Base-by-base conservation (phyloP, 352 stramenopile species). In the Globisporangium camurandrum region DNA sequence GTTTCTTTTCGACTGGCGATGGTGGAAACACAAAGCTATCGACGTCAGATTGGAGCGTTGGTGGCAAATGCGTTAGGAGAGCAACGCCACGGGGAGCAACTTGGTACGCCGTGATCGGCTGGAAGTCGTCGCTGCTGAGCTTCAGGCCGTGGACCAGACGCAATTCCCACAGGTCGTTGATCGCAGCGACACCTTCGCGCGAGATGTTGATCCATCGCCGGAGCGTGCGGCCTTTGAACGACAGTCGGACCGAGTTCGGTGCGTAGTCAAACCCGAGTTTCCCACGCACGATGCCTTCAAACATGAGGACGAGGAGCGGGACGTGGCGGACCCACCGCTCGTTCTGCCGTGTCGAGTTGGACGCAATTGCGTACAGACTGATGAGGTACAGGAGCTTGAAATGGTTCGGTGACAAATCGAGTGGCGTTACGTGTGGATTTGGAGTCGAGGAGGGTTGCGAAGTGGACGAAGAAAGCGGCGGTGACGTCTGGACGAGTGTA, bases 181-280 rank as follows among this genome's bases (percentile, higher is more conserved):
- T 82, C 49, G 97, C 95, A 2, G 82, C 89, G 60, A 97, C 96
- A 42, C 95, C 94, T 61, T 98, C 95, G 57, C 96, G 86, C 17
- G 89, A 96, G 27, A 97, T 77, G 78, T 98, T 98, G 41, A 98
- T 85, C 76, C 89, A 96, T 1, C 73, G 67, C 39, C 78, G 71
- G 50, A 86, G 57, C 31, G 78, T 82, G 11, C 90, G 79, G 50
- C 94, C 75, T 52, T 92, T 83, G 66, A 95, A 96, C 16, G 96
- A 92, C 6, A 98, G 76, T n/a, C 97, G 66, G 56, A 96, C 80
- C 10, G 79, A 96, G 37, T 87, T 86, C n/a, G 95, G 95, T 51
- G 95, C 95, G 54, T 98, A 98, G 71, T 98, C 95, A 62, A 97
- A 98, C 57, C 98, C 86, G 39, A 99, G 75, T 22, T 96, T 86